Base-by-base conservation (phyloP, 1,284 basidiomycete species). In the Tylopilus microsporus region DNA sequence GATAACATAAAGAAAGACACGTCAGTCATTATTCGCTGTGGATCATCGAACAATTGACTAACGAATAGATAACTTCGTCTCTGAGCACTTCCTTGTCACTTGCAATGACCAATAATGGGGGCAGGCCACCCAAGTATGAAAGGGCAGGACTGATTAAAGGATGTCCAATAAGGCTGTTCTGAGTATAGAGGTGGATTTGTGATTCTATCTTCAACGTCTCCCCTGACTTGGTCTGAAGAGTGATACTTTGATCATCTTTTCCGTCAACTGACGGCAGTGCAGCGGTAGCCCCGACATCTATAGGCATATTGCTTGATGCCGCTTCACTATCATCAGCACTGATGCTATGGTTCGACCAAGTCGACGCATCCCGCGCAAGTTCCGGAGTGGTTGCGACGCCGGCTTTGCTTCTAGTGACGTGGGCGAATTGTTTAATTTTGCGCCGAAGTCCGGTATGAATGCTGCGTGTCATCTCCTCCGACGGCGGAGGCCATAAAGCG, bases 51-150 rank as follows among this genome's bases (percentile, higher is more conserved):
- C 18, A 46, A 55, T 19, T 34, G 41, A 80, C 90, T 67, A 64
- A 93, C 90, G 82, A 75, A 68, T 92, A 98, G 43, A 98, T 84
- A 51, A 94, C 87, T 73, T 98, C 95, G 68, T 99, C 96, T 52
- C 93, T 79, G 47, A 98, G 74, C 0, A 98, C 94, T 74, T 99
- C 96, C 65, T 87, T 88, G 65, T 98, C 90, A 42, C 96, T 89
- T 1, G 85, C 90, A 63, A 96, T 86, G 63, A 99, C 78, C 52
- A 93, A 77, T 52, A 98, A 70, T 3, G 96, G 95, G 1, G 93
- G 93, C 1, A 99, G 74, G 1, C 95, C 95, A 10, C 96, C 96
- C 10, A 98, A 80, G 68, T 94, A 95, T 0, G 89, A 86, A 66
- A 91, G 65, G 37, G 81, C 85, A 0, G 94, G 89, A 60, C 92